phyloP scores from a whole-genome alignment of 352 stramenopile genomes.

The Globisporangium middletonii region DNA sequence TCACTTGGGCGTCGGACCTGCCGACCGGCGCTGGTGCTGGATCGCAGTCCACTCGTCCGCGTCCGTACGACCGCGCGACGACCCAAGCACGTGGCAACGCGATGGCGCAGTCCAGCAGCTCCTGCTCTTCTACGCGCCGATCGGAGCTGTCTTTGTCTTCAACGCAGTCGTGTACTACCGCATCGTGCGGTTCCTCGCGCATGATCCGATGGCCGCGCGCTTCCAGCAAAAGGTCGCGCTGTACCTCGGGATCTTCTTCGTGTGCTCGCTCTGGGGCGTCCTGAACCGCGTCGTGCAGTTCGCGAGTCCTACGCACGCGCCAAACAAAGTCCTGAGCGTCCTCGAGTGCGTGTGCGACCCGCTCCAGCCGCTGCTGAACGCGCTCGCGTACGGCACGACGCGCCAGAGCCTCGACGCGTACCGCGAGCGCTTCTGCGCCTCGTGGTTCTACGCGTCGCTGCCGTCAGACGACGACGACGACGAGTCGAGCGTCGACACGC shows the following conservation, averaged over 20 bases:
- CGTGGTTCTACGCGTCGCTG: slow-evolving; percentile 58
- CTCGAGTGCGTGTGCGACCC: slow-evolving; percentile 73
- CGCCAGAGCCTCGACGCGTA: slow-evolving; percentile 67
- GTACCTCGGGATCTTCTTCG: slow-evolving; percentile 64
- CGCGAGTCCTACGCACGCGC: slow-evolving; percentile 31
- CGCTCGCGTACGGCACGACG: slow-evolving; percentile 64
- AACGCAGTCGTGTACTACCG: slow-evolving; percentile 50
- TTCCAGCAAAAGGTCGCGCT: slow-evolving; percentile 56
- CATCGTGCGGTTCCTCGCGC: slow-evolving; percentile 54
- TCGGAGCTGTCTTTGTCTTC: slow-evolving; percentile 61
- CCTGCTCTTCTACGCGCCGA: slow-evolving; percentile 61
- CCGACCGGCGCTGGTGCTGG: slow-evolving; percentile 74
- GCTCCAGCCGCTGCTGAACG: slow-evolving; percentile 62
- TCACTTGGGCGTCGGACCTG: slow-evolving; percentile 55
- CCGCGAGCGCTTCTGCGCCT: slow-evolving; percentile 58
- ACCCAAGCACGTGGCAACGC: slow-evolving; percentile 30
- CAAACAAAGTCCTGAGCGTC: slow-evolving; percentile 46
- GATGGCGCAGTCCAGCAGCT: slow-evolving; percentile 55
- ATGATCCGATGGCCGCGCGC: slow-evolving; percentile 54
- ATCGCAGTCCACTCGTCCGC: slow-evolving; percentile 41
- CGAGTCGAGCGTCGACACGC: slow-evolving; percentile 48
- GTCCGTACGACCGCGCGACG: slow-evolving; percentile 3
- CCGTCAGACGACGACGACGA: slow-evolving; percentile 67
- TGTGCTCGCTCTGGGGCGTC: slow-evolving; percentile 69
- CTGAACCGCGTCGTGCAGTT: slow-evolving; percentile 67